Percentiles rank a stretch among this genome's conserved stretches.
phyloP scores from a whole-genome alignment of 257 asterid genomes.

The Solanum bulbocastanum region DNA sequence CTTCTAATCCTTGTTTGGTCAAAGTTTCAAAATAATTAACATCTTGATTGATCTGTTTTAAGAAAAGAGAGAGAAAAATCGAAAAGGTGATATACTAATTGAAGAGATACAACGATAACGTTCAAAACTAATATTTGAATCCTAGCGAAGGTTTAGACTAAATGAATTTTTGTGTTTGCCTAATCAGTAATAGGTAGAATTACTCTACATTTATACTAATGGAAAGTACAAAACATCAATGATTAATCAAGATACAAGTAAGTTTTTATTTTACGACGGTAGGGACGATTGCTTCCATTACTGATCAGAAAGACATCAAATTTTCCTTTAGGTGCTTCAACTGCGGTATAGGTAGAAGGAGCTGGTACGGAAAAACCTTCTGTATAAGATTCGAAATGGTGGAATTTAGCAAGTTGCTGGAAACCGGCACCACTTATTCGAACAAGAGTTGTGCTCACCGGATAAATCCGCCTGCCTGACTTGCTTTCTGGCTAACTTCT shows the following conservation, averaged over 20 bases:
- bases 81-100: neutral
- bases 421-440: no score
- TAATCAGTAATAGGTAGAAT: neutral
- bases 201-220: neutral
- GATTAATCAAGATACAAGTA: neutral
- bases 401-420: no score
- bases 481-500: no score
- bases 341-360: no score
- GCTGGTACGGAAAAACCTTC: no score
- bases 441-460: no score
- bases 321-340: no score
- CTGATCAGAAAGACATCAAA: no score
- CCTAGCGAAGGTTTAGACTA: neutral
- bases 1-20: neutral
- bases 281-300: no score
- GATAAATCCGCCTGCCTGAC: no score
- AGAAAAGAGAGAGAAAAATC: neutral
- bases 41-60: neutral
- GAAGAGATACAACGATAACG: neutral
- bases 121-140: neutral
- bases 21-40: neutral
- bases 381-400: no score
- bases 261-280: no score
- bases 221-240: neutral
- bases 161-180: neutral